Evolutionary conservation across 495 filamentous ascomycete species (phyloP).

Genomic region (Immersiella caudata): DNA sequence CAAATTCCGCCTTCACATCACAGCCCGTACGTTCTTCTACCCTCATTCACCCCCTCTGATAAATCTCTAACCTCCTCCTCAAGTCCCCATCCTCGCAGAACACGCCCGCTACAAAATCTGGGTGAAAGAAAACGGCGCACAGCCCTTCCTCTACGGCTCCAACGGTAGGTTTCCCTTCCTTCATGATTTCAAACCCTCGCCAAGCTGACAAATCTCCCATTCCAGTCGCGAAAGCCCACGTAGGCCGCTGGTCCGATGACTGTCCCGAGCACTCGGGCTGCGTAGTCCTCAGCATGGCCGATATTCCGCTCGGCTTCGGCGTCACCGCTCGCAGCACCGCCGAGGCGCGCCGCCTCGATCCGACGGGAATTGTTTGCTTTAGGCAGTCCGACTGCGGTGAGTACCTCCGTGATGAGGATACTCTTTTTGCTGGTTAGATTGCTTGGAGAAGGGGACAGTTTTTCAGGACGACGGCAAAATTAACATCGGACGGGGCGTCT

Average conservation of each 20-base stretch:
- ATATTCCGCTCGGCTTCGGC: constrained; percentile 78
- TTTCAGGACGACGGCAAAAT: constrained; percentile 5
- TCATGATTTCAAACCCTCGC: constrained; percentile 4
- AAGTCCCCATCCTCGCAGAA: constrained; percentile 76
- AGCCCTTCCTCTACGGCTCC: constrained; percentile 83
- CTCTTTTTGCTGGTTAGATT: constrained; percentile 51
- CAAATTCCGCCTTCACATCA: constrained; percentile 85
- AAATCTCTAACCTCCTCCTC: neutral
- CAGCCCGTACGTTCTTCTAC: constrained; percentile 50
- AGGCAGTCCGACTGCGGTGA: constrained; percentile 89
- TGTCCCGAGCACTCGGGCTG: constrained; percentile 77
- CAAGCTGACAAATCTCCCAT: neutral
- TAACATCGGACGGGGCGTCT: constrained; percentile 28
- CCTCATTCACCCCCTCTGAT: neutral
- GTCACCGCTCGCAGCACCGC: constrained; percentile 73
- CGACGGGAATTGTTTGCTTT: constrained; percentile 84
- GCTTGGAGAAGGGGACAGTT: neutral
- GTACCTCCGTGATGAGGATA: constrained; percentile 80
- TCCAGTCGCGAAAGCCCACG: constrained; percentile 81
- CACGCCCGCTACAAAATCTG: constrained; percentile 93
- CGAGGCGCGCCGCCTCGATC: constrained; percentile 79
- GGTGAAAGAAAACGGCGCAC: constrained; percentile 93
- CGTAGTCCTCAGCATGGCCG: constrained; percentile 74
- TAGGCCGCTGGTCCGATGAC: constrained; percentile 86
- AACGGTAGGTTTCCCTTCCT: constrained; percentile 26